phyloP scores from a whole-genome alignment of 495 filamentous ascomycete genomes.

The Lophium mytilinum region DNA sequence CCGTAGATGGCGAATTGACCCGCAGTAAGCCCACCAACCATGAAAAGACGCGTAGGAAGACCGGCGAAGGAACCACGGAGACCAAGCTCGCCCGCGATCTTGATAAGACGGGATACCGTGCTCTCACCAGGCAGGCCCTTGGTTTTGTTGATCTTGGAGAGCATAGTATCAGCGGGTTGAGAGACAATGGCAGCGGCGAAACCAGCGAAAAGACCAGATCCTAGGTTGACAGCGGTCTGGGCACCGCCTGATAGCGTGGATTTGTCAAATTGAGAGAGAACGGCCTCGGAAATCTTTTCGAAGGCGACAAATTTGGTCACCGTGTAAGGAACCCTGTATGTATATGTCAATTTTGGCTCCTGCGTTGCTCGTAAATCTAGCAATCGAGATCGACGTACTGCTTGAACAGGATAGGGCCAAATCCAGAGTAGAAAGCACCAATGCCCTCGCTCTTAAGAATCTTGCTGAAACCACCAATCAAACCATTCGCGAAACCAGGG shows the following conservation, averaged over 20 bases:
- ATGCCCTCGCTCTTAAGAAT: constrained; percentile 36
- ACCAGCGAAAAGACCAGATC: constrained; percentile 92
- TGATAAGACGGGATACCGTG: constrained; percentile 81
- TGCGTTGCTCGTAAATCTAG: neutral
- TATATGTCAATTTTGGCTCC: neutral
- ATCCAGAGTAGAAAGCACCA: constrained; percentile 39
- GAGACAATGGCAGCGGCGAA: constrained; percentile 95
- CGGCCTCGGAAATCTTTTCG: constrained; percentile 85
- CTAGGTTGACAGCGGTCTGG: constrained; percentile 89
- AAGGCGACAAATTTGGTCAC: constrained; percentile 99
- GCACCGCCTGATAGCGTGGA: constrained; percentile 56
- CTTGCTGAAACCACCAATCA: constrained; percentile 36
- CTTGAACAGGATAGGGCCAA: constrained; percentile 42
- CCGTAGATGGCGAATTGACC: constrained; percentile 98
- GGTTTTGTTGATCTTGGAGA: constrained; percentile 99
- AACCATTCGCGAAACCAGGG: constrained; percentile 36
- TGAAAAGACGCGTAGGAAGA: constrained; percentile 90
- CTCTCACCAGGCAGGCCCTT: constrained; percentile 92
- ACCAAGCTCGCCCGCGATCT: constrained; percentile 93
- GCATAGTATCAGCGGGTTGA: constrained; percentile 98
- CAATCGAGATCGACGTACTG: constrained; percentile 47
- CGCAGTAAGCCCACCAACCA: constrained; percentile 73
- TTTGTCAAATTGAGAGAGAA: constrained; percentile 73
- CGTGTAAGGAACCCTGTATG: constrained; percentile 85
- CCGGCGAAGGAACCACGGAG: constrained; percentile 79